phyloP scores from a whole-genome alignment of 2,329 filamentous ascomycete species.

The Colletotrichum sp. region DNA sequence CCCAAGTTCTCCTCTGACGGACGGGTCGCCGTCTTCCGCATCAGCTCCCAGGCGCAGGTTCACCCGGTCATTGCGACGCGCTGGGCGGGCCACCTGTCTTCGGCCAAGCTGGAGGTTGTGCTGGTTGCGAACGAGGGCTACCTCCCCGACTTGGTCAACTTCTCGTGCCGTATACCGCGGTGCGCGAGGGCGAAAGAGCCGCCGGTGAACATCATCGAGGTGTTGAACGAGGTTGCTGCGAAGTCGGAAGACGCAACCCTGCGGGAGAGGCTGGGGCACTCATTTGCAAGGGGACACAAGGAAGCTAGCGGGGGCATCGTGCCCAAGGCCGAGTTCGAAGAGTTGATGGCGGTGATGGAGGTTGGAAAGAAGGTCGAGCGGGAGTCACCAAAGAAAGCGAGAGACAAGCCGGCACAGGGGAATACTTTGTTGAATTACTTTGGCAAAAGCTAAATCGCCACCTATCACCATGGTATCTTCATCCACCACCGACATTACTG shows the following conservation, averaged over 20 bases:
- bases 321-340: slow-evolving; percentile 64
- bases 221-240: slow-evolving; percentile 55
- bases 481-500: not conserved
- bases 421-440: slow-evolving; percentile 63
- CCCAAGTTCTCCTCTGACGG: slow-evolving; percentile 68
- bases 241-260: slow-evolving; percentile 40
- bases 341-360: slow-evolving; percentile 62
- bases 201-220: slow-evolving; percentile 67
- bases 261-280: slow-evolving; percentile 59
- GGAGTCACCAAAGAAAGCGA: slow-evolving; percentile 26
- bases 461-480: not conserved
- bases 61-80: slow-evolving; percentile 71
- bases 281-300: slow-evolving; percentile 70
- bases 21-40: slow-evolving; percentile 66
- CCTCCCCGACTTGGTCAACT: slow-evolving; percentile 65
- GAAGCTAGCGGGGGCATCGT: slow-evolving; percentile 70
- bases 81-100: slow-evolving; percentile 66
- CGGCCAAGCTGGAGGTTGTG: slow-evolving; percentile 64
- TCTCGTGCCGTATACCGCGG: slow-evolving; percentile 66
- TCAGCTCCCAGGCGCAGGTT: slow-evolving; percentile 63
- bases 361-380: slow-evolving; percentile 57
- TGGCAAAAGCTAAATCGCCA: slow-evolving; percentile 32
- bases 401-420: slow-evolving; percentile 43
- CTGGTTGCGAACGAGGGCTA: slow-evolving; percentile 72
- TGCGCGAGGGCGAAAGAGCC: slow-evolving; percentile 57